Evolutionary conservation across 768 basidiomycete species (phyloP).

Genomic region (Boletus rubescentipes): DNA sequence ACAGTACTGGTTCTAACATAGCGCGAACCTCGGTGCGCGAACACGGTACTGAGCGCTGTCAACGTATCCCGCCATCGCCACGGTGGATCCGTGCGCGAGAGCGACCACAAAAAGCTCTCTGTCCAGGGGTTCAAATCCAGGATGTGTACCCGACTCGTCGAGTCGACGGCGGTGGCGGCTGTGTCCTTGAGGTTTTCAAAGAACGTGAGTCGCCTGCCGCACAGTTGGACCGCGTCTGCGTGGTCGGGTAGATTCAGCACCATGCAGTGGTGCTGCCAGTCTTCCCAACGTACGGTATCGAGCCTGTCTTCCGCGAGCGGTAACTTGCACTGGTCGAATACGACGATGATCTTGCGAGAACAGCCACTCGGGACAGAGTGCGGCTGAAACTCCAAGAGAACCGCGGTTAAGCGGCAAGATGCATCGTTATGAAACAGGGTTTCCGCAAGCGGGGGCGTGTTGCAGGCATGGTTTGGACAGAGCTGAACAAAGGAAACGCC

Average conservation of each 20-base stretch:
- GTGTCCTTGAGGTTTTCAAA: slow-evolving; percentile 29
- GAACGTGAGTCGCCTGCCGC: slow-evolving; percentile 32
- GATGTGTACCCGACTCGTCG: slow-evolving; percentile 28
- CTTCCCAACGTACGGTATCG: slow-evolving; percentile 50
- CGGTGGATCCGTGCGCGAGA: slow-evolving; percentile 26
- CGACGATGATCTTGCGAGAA: slow-evolving; percentile 46
- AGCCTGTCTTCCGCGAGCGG: slow-evolving; percentile 42
- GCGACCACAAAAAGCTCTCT: slow-evolving; percentile 26
- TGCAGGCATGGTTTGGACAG: slow-evolving; percentile 46
- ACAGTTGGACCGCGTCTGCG: slow-evolving; percentile 30
- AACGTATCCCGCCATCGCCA: slow-evolving; percentile 31
- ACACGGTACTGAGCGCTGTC: slow-evolving; percentile 30
- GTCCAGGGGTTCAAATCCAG: slow-evolving; percentile 31
- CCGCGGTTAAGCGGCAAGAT: slow-evolving; percentile 45
- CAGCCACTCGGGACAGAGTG: slow-evolving; percentile 34
- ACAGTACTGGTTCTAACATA: slow-evolving; percentile 41
- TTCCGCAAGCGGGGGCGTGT: slow-evolving; percentile 36
- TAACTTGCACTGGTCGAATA: slow-evolving; percentile 56
- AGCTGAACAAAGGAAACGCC: slow-evolving; percentile 45
- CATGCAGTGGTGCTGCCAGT: slow-evolving; percentile 46
- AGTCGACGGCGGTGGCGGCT: slow-evolving; percentile 2
- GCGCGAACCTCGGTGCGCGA: slow-evolving; percentile 23
- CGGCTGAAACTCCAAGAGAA: slow-evolving; percentile 43
- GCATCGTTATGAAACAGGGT: slow-evolving; percentile 62
- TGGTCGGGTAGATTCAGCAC: slow-evolving; percentile 34